phyloP scores from a whole-genome alignment of 176 grass and related monocot genomes.

The Luzula sylvatica region DNA sequence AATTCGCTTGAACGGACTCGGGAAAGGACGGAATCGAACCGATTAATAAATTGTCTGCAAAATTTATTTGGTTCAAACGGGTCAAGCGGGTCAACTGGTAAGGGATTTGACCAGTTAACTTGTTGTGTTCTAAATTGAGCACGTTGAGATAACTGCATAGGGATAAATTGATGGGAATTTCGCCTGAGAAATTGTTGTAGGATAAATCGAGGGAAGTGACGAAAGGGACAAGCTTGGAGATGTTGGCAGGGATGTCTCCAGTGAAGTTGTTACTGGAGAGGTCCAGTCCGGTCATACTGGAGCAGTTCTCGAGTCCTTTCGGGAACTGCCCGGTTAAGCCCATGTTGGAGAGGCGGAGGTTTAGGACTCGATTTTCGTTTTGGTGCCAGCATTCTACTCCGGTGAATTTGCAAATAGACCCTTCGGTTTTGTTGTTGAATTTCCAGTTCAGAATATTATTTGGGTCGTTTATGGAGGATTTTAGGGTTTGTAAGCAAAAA shows the following conservation, averaged over 20 bases:
- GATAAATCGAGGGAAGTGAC: conserved; percentile 80
- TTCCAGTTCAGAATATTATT: conserved; percentile 46
- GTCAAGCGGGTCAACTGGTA: conserved; percentile 37
- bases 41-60: conserved; percentile 60
- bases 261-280: conserved; percentile 79
- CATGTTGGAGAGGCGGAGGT: conserved; percentile 66
- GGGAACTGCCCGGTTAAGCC: conserved; percentile 66
- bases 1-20: conserved; percentile 17
- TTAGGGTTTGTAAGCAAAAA: conserved; percentile 37
- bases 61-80: conserved; percentile 42
- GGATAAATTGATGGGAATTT: conserved; percentile 56
- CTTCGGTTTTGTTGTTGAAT: conserved; percentile 45
- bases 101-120: conserved; percentile 58
- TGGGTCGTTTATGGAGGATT: conserved; percentile 39
- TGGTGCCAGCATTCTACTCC: conserved; percentile 95
- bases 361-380: conserved; percentile 71
- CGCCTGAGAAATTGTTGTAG: conserved; percentile 70
- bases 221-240: conserved; percentile 43
- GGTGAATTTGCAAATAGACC: conserved; percentile 59
- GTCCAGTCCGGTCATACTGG: conserved; percentile 70
- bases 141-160: conserved; percentile 63
- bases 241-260: conserved; percentile 47
- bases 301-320: conserved; percentile 72
- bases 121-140: conserved; percentile 64
- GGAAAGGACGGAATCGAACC: conserved; percentile 43